A percentile compares a stretch with the other conserved stretches of the same genome.
phyloP scores from a whole-genome alignment of 176 grass and related monocot genomes.

The Carex myosuroides region DNA sequence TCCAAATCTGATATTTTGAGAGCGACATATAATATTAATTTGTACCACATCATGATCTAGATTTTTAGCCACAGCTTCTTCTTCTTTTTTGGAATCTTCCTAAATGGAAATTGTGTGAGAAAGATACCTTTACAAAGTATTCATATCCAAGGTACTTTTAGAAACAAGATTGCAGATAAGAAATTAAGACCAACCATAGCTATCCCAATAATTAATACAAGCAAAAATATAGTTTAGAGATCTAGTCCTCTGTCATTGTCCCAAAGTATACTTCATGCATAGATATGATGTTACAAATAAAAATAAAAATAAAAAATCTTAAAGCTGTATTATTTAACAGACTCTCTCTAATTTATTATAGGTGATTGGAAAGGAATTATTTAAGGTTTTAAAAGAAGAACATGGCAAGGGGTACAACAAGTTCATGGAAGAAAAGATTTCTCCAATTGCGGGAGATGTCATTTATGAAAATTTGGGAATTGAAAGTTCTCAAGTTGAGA shows the following conservation, averaged over 20 bases:
- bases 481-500: constrained; percentile 10
- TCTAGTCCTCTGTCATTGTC: too few species aligned
- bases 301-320: too few species aligned
- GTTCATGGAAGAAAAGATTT: constrained; percentile 47
- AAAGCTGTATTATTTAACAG: not conserved
- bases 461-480: constrained; percentile 49
- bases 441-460: constrained; percentile 55
- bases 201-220: too few species aligned
- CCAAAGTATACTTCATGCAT: too few species aligned
- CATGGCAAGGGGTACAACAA: constrained; percentile 42
- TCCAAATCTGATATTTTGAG: not conserved
- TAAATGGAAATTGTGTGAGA: not conserved
- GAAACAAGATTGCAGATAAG: too few species aligned
- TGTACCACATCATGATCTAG: not conserved
- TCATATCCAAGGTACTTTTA: not conserved
- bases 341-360: constrained; percentile 8
- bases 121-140: not conserved
- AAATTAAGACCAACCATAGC: too few species aligned
- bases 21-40: not conserved
- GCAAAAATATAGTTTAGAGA: too few species aligned
- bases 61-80: not conserved
- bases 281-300: too few species aligned
- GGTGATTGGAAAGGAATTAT: constrained; percentile 71
- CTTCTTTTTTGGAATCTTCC: not conserved
- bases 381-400: constrained; percentile 43